Percentiles rank a stretch among this genome's conserved stretches.
Evolutionary conservation across 305 asterid genomes (phyloP).

Genomic region (Rubia peregrina): DNA sequence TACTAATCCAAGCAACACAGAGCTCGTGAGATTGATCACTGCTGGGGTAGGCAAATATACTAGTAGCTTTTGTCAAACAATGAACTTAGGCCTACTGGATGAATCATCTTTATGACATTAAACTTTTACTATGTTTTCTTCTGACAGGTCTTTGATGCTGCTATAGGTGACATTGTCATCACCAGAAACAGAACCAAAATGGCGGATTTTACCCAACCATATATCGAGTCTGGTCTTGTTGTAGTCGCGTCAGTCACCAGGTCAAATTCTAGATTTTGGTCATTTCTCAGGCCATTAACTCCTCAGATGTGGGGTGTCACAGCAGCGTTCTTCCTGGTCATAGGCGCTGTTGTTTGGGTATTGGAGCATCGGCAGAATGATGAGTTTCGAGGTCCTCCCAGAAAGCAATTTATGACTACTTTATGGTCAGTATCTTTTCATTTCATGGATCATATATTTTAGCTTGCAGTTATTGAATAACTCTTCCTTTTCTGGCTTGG

Average conservation of each 20-base stretch:
- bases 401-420: constrained; percentile 40
- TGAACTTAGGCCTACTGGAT: constrained; percentile 18
- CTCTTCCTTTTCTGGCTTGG: not conserved
- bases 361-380: constrained; percentile 50
- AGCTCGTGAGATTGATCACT: constrained; percentile 43
- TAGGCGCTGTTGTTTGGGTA: constrained; percentile 46
- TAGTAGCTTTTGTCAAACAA: constrained; percentile 8
- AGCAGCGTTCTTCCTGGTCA: constrained; percentile 17
- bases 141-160: constrained; percentile 49
- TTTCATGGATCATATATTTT: not conserved
- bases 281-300: constrained; percentile 45
- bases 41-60: constrained; percentile 33
- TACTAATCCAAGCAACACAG: constrained; percentile 41
- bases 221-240: constrained; percentile 57
- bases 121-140: constrained; percentile 5
- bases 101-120: not conserved
- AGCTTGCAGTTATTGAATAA: not conserved
- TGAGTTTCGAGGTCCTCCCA: constrained; percentile 63
- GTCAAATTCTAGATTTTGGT: constrained; percentile 37
- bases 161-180: constrained; percentile 58
- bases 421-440: constrained; percentile 34
- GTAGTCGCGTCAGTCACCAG: constrained; percentile 43
- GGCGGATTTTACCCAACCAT: constrained; percentile 68
- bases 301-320: constrained; percentile 40
- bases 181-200: constrained; percentile 42